Conservation (phyloP, 2,329 filamentous ascomycete species). For the Rhynchosporium graminicola region DNA sequence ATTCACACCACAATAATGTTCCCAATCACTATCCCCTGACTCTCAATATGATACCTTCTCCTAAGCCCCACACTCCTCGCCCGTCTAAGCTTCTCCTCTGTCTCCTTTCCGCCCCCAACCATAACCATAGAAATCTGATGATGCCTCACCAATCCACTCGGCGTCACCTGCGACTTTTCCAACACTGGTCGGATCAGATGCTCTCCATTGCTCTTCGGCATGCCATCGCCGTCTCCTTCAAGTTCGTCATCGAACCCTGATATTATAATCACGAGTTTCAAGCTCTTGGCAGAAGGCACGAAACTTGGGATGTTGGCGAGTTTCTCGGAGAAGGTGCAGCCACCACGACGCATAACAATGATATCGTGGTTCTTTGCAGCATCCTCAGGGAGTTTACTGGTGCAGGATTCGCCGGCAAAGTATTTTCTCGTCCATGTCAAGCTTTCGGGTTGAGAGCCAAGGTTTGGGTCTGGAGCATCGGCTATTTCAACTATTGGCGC, state of each 20-base stretch:
- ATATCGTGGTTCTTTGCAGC: conserved; percentile 65
- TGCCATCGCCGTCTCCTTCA: conserved; percentile 33
- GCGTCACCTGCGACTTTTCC: conserved; percentile 64
- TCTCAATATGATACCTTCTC: conserved; percentile 77
- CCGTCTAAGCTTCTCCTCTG: conserved; percentile 62
- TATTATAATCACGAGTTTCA: conserved; percentile 83
- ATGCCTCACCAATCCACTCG: conserved; percentile 40
- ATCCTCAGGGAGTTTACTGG: conserved; percentile 51
- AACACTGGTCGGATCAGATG: conserved; percentile 63
- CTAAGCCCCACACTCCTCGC: conserved; percentile 73
- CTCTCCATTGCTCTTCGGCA: conserved; percentile 42
- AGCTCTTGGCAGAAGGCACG: conserved; percentile 56
- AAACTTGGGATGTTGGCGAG: conserved; percentile 81
- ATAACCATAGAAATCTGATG: conserved; percentile 82
- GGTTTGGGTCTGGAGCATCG: conserved; percentile 42
- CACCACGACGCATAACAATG: conserved; percentile 78
- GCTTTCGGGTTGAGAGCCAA: conserved; percentile 38
- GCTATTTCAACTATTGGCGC: conserved; percentile 67
- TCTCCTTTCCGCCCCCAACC: conserved; percentile 69
- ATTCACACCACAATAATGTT: conserved; percentile 67
- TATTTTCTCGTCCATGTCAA: conserved; percentile 72
- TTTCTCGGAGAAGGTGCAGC: conserved; percentile 83
- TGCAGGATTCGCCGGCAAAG: conserved; percentile 69
- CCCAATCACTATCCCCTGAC: conserved; percentile 74
- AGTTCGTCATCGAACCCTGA: conserved; percentile 49